Evolutionary conservation across 2,329 filamentous ascomycete species (phyloP).

Genomic region (Arachnomyces sp.): DNA sequence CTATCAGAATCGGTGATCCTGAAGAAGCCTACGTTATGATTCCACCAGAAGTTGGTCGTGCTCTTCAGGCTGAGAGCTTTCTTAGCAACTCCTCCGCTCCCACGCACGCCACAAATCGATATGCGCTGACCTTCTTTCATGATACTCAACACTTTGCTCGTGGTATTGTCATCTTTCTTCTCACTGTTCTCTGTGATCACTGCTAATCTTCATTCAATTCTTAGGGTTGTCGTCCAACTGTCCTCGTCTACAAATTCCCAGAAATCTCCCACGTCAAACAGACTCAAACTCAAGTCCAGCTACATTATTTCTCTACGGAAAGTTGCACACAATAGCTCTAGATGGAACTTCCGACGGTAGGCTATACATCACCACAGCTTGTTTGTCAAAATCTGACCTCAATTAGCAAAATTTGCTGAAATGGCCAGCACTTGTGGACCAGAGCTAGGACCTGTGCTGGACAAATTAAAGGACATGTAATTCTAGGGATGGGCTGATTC

Average conservation of each 20-base stretch:
- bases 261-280: conserved; percentile 14
- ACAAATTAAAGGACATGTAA: conserved; percentile 18
- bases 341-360: conserved; percentile 20
- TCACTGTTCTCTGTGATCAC: conserved; percentile 5
- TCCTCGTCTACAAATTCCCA: conserved; percentile 17
- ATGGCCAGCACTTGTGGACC: conserved; percentile 12
- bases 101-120: conserved; percentile 13
- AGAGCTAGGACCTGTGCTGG: conserved; percentile 10
- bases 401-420: conserved; percentile 18
- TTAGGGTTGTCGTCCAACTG: conserved; percentile 16
- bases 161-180: conserved; percentile 9
- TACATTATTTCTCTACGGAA: conserved; percentile 17
- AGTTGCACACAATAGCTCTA: conserved; percentile 20
- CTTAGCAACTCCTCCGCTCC: conserved; percentile 8
- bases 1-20: conserved; percentile 16
- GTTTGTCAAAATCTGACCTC: conserved; percentile 6
- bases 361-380: conserved; percentile 1
- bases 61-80: conserved; percentile 15
- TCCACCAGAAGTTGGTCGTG: conserved; percentile 13
- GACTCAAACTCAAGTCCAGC: conserved; percentile 18
- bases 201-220: conserved; percentile 7
- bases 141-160: conserved; percentile 18
- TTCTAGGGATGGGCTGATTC: neutral
- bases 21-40: conserved; percentile 19
- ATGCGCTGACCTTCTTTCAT: conserved; percentile 21